Evolutionary conservation across 2,329 filamentous ascomycete genomes (phyloP).

Genomic region (Botrytis sinoallii): DNA sequence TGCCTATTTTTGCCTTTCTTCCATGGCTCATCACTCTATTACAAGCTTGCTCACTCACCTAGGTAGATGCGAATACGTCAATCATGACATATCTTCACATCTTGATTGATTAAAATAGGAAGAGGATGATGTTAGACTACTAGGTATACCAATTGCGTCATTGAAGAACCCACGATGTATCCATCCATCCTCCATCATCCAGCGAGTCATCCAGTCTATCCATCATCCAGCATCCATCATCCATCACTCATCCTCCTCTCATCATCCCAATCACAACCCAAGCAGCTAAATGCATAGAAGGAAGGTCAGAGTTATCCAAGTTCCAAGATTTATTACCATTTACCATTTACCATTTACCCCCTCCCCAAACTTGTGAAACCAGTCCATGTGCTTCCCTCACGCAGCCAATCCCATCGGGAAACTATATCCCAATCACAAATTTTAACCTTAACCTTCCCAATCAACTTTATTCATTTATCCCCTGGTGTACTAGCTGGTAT

Average conservation of each 20-base stretch:
- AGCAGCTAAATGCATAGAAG: not conserved
- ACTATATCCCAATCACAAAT: not conserved
- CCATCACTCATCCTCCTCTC: too few species aligned
- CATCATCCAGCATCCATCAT: not conserved
- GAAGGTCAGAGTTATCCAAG: not conserved
- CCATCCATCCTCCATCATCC: not conserved
- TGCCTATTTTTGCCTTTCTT: not conserved
- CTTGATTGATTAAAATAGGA: not conserved
- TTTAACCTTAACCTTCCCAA: not conserved
- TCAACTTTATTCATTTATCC: not conserved
- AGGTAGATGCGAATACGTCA: not conserved
- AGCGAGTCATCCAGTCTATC: not conserved
- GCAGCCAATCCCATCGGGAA: not conserved
- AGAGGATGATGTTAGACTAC: constrained; percentile 1
- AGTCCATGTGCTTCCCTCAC: not conserved
- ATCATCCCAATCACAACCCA: not conserved
- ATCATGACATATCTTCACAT: constrained; percentile 1
- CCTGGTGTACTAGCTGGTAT: too few species aligned
- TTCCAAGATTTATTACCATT: not conserved
- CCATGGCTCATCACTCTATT: not conserved
- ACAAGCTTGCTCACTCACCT: not conserved
- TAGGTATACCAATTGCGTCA: not conserved
- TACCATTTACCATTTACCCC: not conserved
- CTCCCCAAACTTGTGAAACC: not conserved
- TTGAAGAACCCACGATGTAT: not conserved